Conservation (phyloP, 306 rosid species). For the Castanea mollissima region DNA sequence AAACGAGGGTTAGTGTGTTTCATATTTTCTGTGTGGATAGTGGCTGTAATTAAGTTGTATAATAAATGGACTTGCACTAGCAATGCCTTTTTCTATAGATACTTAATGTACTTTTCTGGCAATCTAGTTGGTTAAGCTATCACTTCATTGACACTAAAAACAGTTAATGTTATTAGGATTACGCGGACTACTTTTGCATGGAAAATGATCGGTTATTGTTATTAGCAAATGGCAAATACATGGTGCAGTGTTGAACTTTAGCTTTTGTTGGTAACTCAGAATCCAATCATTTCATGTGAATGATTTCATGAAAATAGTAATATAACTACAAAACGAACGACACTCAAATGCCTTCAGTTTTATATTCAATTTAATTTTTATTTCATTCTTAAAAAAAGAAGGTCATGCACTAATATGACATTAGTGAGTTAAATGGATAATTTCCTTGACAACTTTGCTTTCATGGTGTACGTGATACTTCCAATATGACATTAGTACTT, state of each 20-base stretch:
- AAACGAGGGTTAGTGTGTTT: background rate
- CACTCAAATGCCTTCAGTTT: no score
- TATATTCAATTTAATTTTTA: no score
- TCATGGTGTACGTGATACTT: no score
- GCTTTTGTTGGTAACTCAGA: background rate
- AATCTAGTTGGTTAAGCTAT: background rate
- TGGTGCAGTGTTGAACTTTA: background rate
- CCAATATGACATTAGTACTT: no score
- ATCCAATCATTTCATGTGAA: background rate
- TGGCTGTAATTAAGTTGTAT: conserved; percentile 13
- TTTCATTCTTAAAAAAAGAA: no score
- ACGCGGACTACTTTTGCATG: background rate
- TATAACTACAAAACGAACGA: no score
- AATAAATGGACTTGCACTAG: conserved; percentile 37
- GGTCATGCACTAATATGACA: no score
- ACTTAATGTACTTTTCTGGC: background rate
- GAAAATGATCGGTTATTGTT: background rate
- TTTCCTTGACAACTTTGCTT: no score
- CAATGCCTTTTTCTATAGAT: conserved; percentile 13
- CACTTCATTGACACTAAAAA: background rate
- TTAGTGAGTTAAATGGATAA: no score
- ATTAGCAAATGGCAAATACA: background rate
- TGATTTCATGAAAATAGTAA: no score
- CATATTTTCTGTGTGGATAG: conserved; percentile 6
- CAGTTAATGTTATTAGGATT: background rate